phyloP scores from a whole-genome alignment of 1,284 basidiomycete species.

The Marasmius fiardii region DNA sequence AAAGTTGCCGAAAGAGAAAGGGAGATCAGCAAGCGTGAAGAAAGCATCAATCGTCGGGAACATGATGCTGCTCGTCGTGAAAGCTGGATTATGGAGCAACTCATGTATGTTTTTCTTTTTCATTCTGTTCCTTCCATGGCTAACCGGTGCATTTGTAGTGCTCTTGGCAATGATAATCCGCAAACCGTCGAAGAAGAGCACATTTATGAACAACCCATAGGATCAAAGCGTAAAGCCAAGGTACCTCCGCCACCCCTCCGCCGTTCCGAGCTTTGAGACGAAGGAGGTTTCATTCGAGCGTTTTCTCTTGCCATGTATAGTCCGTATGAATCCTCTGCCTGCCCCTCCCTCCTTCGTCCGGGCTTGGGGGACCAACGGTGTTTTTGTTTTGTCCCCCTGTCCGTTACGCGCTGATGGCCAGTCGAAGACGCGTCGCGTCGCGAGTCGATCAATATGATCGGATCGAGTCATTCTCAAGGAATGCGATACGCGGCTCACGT shows the following conservation, averaged over 20 bases:
- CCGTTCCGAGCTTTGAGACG: constrained; percentile 89
- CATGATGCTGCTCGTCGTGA: constrained; percentile 81
- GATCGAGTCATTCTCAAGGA: constrained; percentile 29
- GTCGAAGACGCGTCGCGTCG: constrained; percentile 28
- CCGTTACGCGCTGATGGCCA: constrained; percentile 50
- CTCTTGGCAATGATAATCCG: constrained; percentile 64
- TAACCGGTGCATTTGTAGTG: constrained; percentile 35
- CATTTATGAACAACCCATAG: constrained; percentile 62
- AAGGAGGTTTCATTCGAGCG: constrained; percentile 61
- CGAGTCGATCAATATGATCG: constrained; percentile 30
- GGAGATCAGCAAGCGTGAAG: constrained; percentile 79
- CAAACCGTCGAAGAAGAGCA: constrained; percentile 71
- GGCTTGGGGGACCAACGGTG: constrained; percentile 80
- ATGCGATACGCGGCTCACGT: constrained; percentile 36
- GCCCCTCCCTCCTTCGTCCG: constrained; percentile 72
- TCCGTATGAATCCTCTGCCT: constrained; percentile 63
- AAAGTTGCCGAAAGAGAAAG: constrained; percentile 79
- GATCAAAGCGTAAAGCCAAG: constrained; percentile 76
- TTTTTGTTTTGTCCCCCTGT: constrained; percentile 73
- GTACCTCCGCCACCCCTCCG: constrained; percentile 77
- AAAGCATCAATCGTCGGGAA: constrained; percentile 76
- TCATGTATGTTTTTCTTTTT: constrained; percentile 55
- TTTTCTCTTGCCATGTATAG: constrained; percentile 48
- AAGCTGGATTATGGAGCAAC: constrained; percentile 85
- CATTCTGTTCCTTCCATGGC: constrained; percentile 14